phyloP scores from a whole-genome alignment of 164 flowering plant genomes.

The Chimonanthus praecox region DNA sequence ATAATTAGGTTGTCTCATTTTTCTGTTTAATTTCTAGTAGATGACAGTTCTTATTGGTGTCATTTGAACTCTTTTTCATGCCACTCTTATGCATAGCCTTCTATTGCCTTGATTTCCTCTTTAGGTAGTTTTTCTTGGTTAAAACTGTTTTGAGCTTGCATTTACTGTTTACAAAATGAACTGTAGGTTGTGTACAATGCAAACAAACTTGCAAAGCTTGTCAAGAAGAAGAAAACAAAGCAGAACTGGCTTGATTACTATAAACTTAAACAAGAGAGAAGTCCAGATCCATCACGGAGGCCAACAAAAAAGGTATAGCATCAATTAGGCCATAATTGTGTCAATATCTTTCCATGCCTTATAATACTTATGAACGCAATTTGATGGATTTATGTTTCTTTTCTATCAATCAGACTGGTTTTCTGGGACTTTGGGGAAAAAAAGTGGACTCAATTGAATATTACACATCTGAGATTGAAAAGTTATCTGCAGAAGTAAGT shows the following conservation, averaged over 20 bases:
- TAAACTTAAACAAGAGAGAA: conserved; percentile 54
- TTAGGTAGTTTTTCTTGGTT: neutral
- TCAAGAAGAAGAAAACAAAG: conserved; percentile 51
- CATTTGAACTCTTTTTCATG: neutral
- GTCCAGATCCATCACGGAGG: conserved; percentile 40
- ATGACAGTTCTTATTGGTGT: neutral
- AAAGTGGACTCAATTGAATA: conserved; percentile 70
- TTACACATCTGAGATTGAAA: conserved; percentile 47
- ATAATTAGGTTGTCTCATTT: neutral
- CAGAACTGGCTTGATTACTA: conserved; percentile 76
- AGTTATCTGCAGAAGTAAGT: conserved; percentile 49
- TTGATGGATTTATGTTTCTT: neutral
- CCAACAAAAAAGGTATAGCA: conserved; percentile 54
- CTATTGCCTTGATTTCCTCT: neutral
- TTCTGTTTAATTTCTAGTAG: neutral
- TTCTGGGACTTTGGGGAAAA: conserved; percentile 64
- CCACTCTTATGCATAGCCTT: neutral
- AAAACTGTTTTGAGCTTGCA: conserved; percentile 6
- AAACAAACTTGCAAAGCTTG: conserved; percentile 52
- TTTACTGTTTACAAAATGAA: neutral
- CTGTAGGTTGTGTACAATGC: conserved; percentile 79
- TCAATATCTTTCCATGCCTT: neutral
- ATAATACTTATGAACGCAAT: neutral
- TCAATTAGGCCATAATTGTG: neutral
- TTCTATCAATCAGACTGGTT: conserved; percentile 53